Evolutionary conservation across 208 protist genomes (phyloP).

Genomic region (Wallacemonas sp.): DNA sequence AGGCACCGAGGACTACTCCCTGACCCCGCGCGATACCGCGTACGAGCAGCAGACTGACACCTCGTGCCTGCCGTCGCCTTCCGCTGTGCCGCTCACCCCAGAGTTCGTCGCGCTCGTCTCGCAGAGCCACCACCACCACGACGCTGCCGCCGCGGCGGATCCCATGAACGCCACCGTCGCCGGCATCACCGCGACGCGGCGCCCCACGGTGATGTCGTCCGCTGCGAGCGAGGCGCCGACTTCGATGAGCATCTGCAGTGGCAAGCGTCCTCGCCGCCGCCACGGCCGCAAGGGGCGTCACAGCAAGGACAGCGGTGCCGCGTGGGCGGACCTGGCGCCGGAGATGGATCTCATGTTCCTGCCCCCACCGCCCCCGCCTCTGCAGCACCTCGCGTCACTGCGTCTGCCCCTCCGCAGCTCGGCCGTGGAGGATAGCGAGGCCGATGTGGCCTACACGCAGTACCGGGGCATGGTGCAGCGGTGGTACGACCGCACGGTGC

Average conservation of each 20-base stretch:
- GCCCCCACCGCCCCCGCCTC: constrained; percentile 27
- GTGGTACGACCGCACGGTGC: constrained; percentile 55
- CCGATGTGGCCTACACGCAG: constrained; percentile 7
- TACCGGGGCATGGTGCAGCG: constrained; percentile 32
- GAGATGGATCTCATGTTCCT: constrained; percentile 28
- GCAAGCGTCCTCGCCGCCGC: constrained; percentile 13
- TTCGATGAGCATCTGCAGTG: constrained; percentile 16
- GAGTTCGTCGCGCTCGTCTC: constrained; percentile 4
- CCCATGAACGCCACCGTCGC: background rate
- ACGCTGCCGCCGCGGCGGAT: background rate
- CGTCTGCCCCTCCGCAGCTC: background rate
- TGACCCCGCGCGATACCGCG: constrained; percentile 4
- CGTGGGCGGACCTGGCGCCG: constrained; percentile 17
- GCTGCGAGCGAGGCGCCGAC: constrained; percentile 11
- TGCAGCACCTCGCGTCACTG: constrained; percentile 6
- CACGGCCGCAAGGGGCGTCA: constrained; percentile 16
- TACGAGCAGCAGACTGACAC: constrained; percentile 1
- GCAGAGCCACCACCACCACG: background rate
- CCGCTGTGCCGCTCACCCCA: constrained; percentile 1
- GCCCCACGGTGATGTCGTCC: constrained; percentile 6
- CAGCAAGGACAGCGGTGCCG: background rate
- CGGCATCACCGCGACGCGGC: background rate
- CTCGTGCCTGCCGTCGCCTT: constrained; percentile 7
- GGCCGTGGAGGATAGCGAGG: background rate
- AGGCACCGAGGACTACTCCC: constrained; percentile 9